Percentiles rank a stretch among this genome's conserved stretches.
phyloP scores from a whole-genome alignment of 2,329 filamentous ascomycete species.

The Exophiala bonariae region DNA sequence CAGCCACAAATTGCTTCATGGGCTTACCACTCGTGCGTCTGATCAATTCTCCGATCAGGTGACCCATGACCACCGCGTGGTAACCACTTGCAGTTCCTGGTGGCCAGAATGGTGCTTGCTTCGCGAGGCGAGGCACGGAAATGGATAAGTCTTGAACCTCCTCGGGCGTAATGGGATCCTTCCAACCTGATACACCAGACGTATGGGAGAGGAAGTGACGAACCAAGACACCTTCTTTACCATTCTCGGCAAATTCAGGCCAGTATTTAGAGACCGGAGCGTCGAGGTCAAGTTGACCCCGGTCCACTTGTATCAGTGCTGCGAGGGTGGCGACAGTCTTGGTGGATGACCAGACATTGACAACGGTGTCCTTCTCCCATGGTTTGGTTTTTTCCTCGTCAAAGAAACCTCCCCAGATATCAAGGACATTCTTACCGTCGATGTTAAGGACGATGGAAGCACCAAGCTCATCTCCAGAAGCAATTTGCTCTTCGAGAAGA shows the following conservation, averaged over 20 bases:
- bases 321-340: conserved; percentile 43
- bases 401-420: conserved; percentile 46
- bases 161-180: conserved; percentile 32
- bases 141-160: conserved; percentile 36
- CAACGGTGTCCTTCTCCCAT: conserved; percentile 25
- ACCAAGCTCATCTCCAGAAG: conserved; percentile 43
- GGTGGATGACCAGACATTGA: conserved; percentile 41
- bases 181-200: conserved; percentile 36
- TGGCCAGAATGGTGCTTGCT: conserved; percentile 46
- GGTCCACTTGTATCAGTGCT: conserved; percentile 41
- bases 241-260: conserved; percentile 48
- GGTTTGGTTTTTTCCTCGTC: conserved; percentile 31
- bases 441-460: conserved; percentile 46
- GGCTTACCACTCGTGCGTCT: conserved; percentile 41
- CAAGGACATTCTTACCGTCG: conserved; percentile 43
- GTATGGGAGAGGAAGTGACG: conserved; percentile 45
- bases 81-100: conserved; percentile 47
- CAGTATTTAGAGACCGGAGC: conserved; percentile 45
- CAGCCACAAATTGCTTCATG: conserved; percentile 44
- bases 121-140: conserved; percentile 37
- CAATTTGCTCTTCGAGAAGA: conserved; percentile 37
- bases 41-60: conserved; percentile 47
- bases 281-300: conserved; percentile 38
- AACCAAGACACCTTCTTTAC: conserved; percentile 42
- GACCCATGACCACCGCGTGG: conserved; percentile 42